Evolutionary conservation across 768 basidiomycete genomes (phyloP), one percentile per base, ranked within the genome.

Genomic region (Dentipellis sp.): DNA sequence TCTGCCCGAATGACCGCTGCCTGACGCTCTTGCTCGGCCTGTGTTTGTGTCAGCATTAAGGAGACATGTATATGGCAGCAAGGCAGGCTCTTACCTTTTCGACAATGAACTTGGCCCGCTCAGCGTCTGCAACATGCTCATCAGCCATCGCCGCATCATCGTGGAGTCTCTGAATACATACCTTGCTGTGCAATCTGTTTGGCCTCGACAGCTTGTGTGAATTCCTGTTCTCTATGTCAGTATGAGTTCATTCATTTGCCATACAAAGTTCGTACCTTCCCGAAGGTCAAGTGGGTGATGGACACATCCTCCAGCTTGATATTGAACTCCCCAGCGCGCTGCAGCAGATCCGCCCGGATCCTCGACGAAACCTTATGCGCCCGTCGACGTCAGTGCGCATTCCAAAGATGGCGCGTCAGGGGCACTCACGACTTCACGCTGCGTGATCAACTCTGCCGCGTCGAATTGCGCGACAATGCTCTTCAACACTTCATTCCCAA

Each of bases 171-270:
- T 16, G 42, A 12, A 10, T 49, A 22, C 74, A 50, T 63, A 91
- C 91, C 91, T 80, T 99, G 97, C 70, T 99, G 97, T 10, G 97
- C 97, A 69, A 99, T 97, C 71, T 98, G 97, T 71, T 99, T 99
- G 40, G 95, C 95, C 73, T 99, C 97, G 9, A 99, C 97, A n/a
- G 97, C 97, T 84, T 88, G 85, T 6, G 91, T 91, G 68, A 93
- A 92, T 81, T 92, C 91, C 90, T 91, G 49, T 17, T n/a, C 52
- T 66, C 14, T 51, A 19, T 52, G 39, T 51, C 21, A 37, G 6
- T 23, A 17, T 11, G 46, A 21, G 16, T n/a, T 14, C 35, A 17
- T 52, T 21, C 19, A 17, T 39, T 46, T 2, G 37, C 23, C 47
- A 64, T 45, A 50, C 22, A 16, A n/a, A 21, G 29, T 29, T 3